phyloP scores from a whole-genome alignment of 768 basidiomycete genomes.

The Chalciporus piperatus region DNA sequence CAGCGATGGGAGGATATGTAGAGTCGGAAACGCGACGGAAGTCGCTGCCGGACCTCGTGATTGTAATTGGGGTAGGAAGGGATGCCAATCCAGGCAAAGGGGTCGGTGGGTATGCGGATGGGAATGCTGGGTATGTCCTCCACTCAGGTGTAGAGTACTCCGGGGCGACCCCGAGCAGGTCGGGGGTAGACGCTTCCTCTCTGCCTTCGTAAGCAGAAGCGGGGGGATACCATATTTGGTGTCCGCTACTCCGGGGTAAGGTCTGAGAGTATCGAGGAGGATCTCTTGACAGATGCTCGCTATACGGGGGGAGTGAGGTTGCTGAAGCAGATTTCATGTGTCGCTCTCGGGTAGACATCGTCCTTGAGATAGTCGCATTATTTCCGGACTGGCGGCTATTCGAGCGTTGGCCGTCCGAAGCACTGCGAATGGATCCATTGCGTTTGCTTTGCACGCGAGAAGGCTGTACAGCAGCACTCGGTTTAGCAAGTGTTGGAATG shows the following conservation, averaged over 20 bases:
- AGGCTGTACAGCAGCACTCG: conserved; percentile 3
- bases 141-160: conserved; percentile 56
- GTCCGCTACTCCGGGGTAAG: conserved; percentile 14
- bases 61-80: conserved; percentile 23
- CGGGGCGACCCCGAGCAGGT: conserved; percentile 27
- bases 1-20: conserved; percentile 33
- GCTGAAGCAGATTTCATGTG: conserved; percentile 16
- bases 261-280: conserved; percentile 25
- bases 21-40: conserved; percentile 4
- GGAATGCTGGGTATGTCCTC: conserved; percentile 71
- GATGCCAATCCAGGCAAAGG: conserved; percentile 45
- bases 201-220: conserved; percentile 37
- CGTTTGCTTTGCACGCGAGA: conserved; percentile 7
- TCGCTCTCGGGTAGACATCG: conserved; percentile 6
- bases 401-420: conserved; percentile 15
- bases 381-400: conserved; percentile 2
- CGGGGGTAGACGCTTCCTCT: conserved; percentile 12
- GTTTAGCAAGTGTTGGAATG: conserved; percentile 14
- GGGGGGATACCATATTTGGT: conserved; percentile 65
- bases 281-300: conserved; percentile 19
- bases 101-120: conserved; percentile 74
- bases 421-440: conserved; percentile 14
- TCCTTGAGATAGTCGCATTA: conserved; percentile 1
- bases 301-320: conserved; percentile 24
- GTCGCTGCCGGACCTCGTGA: conserved; percentile 1